Evolutionary conservation across 345 rosid species (phyloP).

Genomic region (Eucalyptus viminalis): DNA sequence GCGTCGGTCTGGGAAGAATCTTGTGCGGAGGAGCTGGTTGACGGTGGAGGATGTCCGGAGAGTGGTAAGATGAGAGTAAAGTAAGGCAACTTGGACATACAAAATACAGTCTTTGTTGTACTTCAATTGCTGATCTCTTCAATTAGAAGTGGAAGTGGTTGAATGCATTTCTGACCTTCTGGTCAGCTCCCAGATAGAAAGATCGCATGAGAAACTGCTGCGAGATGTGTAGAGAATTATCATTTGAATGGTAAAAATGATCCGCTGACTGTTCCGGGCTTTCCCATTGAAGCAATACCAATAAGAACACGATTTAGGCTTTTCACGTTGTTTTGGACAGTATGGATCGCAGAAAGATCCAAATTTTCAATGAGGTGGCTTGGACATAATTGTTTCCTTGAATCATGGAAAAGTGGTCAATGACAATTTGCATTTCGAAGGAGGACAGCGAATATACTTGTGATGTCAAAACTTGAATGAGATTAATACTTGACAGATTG

Average conservation of each 20-base stretch:
- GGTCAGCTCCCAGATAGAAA: accelerated
- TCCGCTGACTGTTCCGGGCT: not conserved
- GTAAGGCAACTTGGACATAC: not conserved
- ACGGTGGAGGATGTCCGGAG: not conserved
- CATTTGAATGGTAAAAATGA: accelerated
- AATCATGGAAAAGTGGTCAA: not conserved
- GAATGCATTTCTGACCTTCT: not conserved
- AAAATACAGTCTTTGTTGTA: not conserved
- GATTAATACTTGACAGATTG: no score
- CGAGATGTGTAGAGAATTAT: not conserved
- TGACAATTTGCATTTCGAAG: not conserved
- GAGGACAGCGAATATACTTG: no score
- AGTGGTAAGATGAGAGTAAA: not conserved
- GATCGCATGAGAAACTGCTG: not conserved
- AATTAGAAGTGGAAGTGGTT: not conserved
- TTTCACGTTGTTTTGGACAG: not conserved
- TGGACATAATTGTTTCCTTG: not conserved
- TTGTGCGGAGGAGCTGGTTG: accelerated
- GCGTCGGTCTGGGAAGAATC: accelerated
- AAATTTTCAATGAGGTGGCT: not conserved
- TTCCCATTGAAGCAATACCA: not conserved
- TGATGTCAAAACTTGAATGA: no score
- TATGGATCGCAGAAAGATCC: accelerated
- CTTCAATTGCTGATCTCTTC: not conserved
- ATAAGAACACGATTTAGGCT: not conserved